Evolutionary conservation across 129 eudicot genomes (phyloP).

Genomic region (Helichrysum umbraculigerum): DNA sequence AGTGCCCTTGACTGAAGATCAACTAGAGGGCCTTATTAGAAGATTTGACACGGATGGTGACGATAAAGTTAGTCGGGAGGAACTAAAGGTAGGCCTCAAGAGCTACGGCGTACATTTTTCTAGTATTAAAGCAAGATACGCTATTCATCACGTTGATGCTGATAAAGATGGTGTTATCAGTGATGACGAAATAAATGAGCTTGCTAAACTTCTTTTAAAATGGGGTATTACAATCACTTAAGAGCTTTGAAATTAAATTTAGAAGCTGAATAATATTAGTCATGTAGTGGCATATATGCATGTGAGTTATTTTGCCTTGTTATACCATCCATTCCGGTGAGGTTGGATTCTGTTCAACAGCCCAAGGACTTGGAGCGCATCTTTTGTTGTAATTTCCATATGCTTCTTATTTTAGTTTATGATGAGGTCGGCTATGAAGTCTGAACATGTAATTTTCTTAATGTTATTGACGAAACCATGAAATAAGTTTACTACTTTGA

Average conservation of each 20-base stretch:
- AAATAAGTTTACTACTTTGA: too few species aligned
- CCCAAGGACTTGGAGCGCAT: too few species aligned
- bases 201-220: conserved; percentile 28
- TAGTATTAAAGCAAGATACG: conserved; percentile 33
- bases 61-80: conserved; percentile 35
- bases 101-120: conserved; percentile 33
- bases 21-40: conserved; percentile 31
- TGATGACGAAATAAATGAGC: conserved; percentile 37
- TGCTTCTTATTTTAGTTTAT: too few species aligned
- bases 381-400: too few species aligned
- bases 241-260: not conserved
- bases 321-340: too few species aligned
- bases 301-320: not conserved
- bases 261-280: too few species aligned
- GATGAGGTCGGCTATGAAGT: too few species aligned
- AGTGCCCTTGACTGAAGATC: conserved; percentile 24
- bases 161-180: conserved; percentile 41
- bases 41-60: conserved; percentile 40
- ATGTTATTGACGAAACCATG: too few species aligned
- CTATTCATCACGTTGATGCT: conserved; percentile 36
- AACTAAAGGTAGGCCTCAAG: conserved; percentile 39
- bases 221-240: conserved; percentile 27
- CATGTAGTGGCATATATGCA: too few species aligned
- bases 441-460: too few species aligned
- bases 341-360: too few species aligned